Percentiles rank a stretch among this genome's conserved stretches.
Conservation (phyloP, 805 yeast species). For the Grigorovia yakushimaensis region DNA sequence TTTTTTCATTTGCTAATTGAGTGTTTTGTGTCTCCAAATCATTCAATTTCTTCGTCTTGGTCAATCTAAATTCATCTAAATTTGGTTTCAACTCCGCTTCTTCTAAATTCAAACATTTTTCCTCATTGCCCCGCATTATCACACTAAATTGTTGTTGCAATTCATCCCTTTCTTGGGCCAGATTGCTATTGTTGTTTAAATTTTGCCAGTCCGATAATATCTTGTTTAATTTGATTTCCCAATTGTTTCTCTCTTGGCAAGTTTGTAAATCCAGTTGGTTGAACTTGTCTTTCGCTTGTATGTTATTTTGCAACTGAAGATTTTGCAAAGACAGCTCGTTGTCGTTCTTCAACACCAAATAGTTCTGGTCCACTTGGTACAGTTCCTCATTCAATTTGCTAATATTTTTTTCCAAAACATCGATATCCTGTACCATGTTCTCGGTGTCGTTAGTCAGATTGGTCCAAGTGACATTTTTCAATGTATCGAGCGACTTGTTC, state of each 20-base stretch:
- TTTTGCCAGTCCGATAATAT: background rate
- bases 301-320: constrained; percentile 14
- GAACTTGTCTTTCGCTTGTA: constrained; percentile 17
- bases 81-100: background rate
- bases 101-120: background rate
- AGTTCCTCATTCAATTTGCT: background rate
- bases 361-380: background rate
- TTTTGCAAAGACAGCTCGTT: constrained; percentile 17
- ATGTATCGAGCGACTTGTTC: constrained; percentile 10
- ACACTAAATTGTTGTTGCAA: background rate
- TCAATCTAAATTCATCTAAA: background rate
- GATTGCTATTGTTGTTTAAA: background rate
- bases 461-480: background rate
- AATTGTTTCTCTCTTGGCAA: constrained; percentile 10
- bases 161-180: background rate
- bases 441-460: background rate
- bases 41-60: background rate
- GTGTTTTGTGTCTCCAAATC: background rate
- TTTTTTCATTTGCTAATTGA: background rate
- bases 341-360: constrained; percentile 5
- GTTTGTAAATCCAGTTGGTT: constrained; percentile 14
- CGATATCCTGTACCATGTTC: background rate
- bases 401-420: background rate
- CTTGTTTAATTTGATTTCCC: constrained; percentile 17
- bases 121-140: background rate